These are phyloP conservation scores for Ensete glaucum DNA, from an alignment of 176 grass and related monocot genomes.

Conservation along the genomic window DNA sequence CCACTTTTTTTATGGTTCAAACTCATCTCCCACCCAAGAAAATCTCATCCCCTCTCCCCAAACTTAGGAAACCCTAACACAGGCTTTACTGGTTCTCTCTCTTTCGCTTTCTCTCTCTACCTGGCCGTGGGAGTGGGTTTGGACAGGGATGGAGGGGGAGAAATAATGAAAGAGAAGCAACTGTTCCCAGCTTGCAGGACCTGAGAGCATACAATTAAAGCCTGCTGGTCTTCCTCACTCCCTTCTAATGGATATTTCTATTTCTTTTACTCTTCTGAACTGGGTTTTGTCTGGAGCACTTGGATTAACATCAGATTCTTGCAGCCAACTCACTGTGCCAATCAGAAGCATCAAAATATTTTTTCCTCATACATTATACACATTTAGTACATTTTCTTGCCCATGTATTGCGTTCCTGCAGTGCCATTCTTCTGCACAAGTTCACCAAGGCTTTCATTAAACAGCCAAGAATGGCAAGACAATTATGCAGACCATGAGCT, in stretches of 20 bases:
- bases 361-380: no score
- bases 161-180: background rate
- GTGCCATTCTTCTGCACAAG: no score
- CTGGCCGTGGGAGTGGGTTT: background rate
- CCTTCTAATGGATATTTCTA: background rate
- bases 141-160: background rate
- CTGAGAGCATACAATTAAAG: background rate
- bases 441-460: no score
- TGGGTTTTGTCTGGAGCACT: constrained; percentile 11
- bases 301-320: constrained; percentile 11
- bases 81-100: background rate
- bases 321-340: background rate
- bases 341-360: background rate
- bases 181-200: background rate
- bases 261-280: constrained; percentile 3
- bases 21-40: background rate
- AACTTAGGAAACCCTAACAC: background rate
- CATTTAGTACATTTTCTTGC: no score
- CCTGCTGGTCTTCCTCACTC: background rate
- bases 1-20: background rate
- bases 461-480: no score
- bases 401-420: no score
- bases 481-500: no score
- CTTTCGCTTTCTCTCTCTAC: background rate
- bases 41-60: background rate